phyloP scores from a whole-genome alignment of 768 basidiomycete species.

The Steccherinum ochraceum region DNA sequence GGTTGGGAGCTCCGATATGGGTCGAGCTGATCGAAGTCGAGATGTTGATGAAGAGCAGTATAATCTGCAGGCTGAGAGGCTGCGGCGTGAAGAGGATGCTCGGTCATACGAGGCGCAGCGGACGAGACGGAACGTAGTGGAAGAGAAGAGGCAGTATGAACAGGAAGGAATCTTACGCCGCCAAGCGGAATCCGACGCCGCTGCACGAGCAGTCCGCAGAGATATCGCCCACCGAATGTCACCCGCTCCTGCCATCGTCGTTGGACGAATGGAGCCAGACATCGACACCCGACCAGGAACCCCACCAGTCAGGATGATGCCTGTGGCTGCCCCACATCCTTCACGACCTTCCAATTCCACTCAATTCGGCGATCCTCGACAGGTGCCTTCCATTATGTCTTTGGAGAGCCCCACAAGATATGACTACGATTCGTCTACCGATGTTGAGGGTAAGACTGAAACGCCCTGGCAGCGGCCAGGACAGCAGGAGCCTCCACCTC shows the following conservation, averaged over 20 bases:
- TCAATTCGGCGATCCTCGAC: no score
- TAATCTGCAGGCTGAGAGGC: no score
- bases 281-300: no score
- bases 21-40: no score
- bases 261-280: no score
- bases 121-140: slow-evolving; percentile 9
- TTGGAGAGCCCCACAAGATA: slow-evolving; percentile 56
- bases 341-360: slow-evolving; percentile 22
- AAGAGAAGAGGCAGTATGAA: slow-evolving; percentile 31
- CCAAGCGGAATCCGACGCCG: slow-evolving; percentile 43
- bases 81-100: slow-evolving; percentile 7
- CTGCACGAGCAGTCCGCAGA: slow-evolving; percentile 21
- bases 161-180: slow-evolving; percentile 51
- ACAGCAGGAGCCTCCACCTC: no score
- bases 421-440: slow-evolving; percentile 36
- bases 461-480: slow-evolving; percentile 7
- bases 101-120: slow-evolving; percentile 28
- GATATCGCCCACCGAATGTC: slow-evolving; percentile 11
- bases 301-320: no score
- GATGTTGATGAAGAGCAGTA: no score
- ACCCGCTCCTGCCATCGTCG: no score
- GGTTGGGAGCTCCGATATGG: no score
- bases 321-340: slow-evolving; percentile 23
- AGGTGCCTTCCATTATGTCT: slow-evolving; percentile 35
- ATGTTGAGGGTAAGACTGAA: no score